Evolutionary conservation across 352 stramenopile genomes (phyloP).

Genomic region (Phytophthora ohioensis): DNA sequence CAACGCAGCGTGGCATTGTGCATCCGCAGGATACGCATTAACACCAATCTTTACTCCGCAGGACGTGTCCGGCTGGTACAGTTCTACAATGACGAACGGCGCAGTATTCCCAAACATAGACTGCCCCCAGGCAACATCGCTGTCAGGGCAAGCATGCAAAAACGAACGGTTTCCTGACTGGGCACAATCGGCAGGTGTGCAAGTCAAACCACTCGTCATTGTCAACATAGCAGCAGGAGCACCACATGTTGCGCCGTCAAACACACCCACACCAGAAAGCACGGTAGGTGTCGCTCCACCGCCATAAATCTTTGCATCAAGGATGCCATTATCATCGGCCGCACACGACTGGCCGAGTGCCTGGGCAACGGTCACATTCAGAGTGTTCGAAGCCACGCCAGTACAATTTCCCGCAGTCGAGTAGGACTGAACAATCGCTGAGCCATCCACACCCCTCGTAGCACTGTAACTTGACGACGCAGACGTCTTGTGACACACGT

Average conservation of each 20-base stretch:
- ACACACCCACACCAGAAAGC: background rate
- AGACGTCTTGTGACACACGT: background rate
- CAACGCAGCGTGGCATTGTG: background rate
- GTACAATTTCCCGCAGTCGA: background rate
- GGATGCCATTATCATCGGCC: background rate
- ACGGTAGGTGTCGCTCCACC: background rate
- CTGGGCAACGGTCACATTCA: constrained; percentile 3
- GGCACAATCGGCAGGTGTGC: background rate
- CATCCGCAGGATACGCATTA: background rate
- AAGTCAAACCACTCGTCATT: background rate
- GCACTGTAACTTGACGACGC: background rate
- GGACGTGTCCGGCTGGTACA: background rate
- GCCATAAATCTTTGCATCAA: constrained; percentile 11
- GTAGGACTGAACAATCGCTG: background rate
- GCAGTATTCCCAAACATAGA: background rate
- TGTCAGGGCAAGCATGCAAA: background rate
- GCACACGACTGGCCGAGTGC: constrained; percentile 2
- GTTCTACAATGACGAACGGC: background rate
- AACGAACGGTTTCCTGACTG: background rate
- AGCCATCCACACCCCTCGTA: background rate
- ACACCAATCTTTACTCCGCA: background rate
- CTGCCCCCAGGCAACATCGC: background rate
- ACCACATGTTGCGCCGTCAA: background rate
- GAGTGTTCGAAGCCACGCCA: background rate
- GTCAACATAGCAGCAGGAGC: background rate